Percentiles rank a stretch among this genome's conserved stretches.
Conservation (phyloP, 257 asterid species). For the Solanum paucissectum region DNA sequence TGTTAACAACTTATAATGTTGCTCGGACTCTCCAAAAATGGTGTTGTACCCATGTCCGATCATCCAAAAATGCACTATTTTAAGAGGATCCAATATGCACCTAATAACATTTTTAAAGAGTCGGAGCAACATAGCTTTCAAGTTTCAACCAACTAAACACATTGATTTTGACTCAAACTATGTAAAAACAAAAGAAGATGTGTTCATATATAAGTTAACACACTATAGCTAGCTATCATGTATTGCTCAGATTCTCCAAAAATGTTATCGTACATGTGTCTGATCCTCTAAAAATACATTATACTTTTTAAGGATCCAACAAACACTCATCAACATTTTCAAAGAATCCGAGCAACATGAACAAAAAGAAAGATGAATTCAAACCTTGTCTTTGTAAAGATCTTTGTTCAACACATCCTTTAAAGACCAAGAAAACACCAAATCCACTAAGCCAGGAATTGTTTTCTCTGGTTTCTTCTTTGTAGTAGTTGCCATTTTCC, state of each 20-base stretch:
- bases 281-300: not conserved
- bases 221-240: not conserved
- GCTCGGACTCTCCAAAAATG: not conserved
- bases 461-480: not conserved
- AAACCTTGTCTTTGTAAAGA: conserved; percentile 33
- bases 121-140: not conserved
- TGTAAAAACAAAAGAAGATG: not conserved
- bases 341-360: not conserved
- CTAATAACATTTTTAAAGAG: not conserved
- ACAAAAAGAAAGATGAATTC: not conserved
- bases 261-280: not conserved
- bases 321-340: not conserved
- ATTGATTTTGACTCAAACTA: not conserved
- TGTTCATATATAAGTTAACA: not conserved
- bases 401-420: conserved; percentile 25
- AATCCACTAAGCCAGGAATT: not conserved
- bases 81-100: not conserved
- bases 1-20: not conserved
- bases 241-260: not conserved
- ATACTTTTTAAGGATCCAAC: not conserved
- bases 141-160: not conserved
- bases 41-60: not conserved
- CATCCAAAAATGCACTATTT: not conserved
- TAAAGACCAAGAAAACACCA: conserved; percentile 39
- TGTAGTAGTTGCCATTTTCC: not conserved